Base-by-base conservation (phyloP, 2,329 filamentous ascomycete species). In the Penicillium sp. region DNA sequence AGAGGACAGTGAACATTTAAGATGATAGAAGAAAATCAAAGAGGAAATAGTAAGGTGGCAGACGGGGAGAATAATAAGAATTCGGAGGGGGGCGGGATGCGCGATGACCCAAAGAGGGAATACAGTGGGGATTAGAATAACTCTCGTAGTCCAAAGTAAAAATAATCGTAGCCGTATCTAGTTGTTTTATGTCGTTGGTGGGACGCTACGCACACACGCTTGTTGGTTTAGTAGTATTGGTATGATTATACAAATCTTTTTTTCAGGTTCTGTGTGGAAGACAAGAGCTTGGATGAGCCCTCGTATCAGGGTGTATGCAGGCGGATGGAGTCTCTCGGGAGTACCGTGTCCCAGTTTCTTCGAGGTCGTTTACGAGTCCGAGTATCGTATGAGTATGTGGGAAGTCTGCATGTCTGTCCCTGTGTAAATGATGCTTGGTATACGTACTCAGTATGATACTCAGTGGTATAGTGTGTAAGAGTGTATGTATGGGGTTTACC, bases 1-100 rank as follows among this genome's bases (percentile, higher is more conserved):
- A 67, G 62, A 64, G 63, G 62, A 69, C 62, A 63, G 56, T 53
- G 59, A 56, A 56, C 5, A 46, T 46, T 59, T 52, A 68, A 64
- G 63, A 59, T 59, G 59, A 55, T 53, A 40, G 38, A 40, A 40
- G 35, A 53, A 53, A 40, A 55, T 28, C 26, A 66, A 58, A 62
- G 59, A 58, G 64, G 40, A 58, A 57, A 63, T 42, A 45, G 51
- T 55, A 61, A 65, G 55, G 57, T 53, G 58, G 53, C 61, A 52
- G 58, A 57, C 52, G 49, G 33, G 25, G 48, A 63, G 49, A 60
- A 66, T 59, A 65, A 68, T 59, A 67, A 61, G 52, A 60, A 53
- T 43, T 52, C 57, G 59, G 64, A 63, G 57, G 59, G 57, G 59
- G 61, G 59, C 63, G 60, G 61, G 46, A 60, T 25, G 26, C 22